phyloP scores from a whole-genome alignment of 257 asterid genomes.

The Fraxinus cuspidata region DNA sequence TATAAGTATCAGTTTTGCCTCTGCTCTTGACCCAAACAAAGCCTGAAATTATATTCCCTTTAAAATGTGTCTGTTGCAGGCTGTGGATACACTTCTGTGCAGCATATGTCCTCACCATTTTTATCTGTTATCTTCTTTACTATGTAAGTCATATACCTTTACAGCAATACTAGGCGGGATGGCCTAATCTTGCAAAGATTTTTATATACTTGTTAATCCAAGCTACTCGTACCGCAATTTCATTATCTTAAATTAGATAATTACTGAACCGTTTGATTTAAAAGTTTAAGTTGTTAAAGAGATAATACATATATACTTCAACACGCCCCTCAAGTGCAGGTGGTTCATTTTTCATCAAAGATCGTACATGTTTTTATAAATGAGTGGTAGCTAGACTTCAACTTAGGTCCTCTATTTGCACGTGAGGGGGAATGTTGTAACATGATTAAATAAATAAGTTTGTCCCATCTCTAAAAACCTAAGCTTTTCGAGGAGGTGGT shows the following conservation, averaged over 20 bases:
- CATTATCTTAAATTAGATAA: background rate
- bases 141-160: slow-evolving; percentile 28
- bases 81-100: slow-evolving; percentile 45
- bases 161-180: background rate
- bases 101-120: slow-evolving; percentile 32
- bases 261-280: no score
- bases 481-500: background rate
- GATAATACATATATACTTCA: background rate
- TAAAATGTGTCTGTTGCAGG: slow-evolving; percentile 25
- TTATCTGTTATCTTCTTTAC: slow-evolving; percentile 36
- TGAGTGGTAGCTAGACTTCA: background rate
- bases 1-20: background rate
- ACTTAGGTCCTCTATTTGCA: background rate
- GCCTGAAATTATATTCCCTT: background rate
- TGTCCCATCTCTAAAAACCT: background rate
- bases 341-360: background rate
- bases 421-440: background rate
- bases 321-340: background rate
- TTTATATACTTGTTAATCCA: background rate
- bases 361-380: background rate
- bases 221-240: background rate
- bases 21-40: background rate
- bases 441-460: background rate
- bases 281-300: background rate
- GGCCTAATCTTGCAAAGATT: background rate